Percentiles rank a stretch among this genome's conserved stretches.
These are phyloP conservation scores for Trichoderma erinaceum DNA, from an alignment of 495 filamentous ascomycete species.

Conservation along the genomic window DNA sequence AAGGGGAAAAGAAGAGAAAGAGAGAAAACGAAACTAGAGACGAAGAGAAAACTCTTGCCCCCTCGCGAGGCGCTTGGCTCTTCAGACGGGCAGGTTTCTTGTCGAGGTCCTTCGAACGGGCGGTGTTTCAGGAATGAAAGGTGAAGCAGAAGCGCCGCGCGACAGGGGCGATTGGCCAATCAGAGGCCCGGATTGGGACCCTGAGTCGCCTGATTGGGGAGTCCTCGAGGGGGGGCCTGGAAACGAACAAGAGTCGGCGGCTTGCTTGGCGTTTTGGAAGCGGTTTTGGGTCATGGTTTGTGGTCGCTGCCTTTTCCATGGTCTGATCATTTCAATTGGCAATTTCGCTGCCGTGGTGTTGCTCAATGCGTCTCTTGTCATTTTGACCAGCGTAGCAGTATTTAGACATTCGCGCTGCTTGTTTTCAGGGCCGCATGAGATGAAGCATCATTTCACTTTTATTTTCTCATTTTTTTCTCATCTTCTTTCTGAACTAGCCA, in stretches of 20 bases:
- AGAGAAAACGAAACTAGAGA: not conserved
- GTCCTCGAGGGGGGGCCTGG: not conserved
- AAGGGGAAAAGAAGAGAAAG: conserved; percentile 23
- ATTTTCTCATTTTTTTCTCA: too few species aligned
- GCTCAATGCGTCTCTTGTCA: too few species aligned
- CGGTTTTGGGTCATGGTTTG: too few species aligned
- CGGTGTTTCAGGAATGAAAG: conserved; percentile 4
- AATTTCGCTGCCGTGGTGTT: too few species aligned
- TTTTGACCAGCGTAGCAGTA: too few species aligned
- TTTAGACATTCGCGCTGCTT: too few species aligned
- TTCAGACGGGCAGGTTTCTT: not conserved
- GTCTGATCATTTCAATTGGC: too few species aligned
- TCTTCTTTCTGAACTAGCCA: too few species aligned
- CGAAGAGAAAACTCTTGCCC: not conserved
- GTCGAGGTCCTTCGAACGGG: not conserved
- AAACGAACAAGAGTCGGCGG: not conserved
- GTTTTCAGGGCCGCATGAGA: too few species aligned
- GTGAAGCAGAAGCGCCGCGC: not conserved
- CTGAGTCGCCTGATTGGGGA: conserved; percentile 13
- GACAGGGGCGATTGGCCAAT: not conserved
- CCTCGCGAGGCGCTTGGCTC: not conserved
- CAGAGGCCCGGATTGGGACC: conserved; percentile 5
- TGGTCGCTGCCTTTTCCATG: too few species aligned
- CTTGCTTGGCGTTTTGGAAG: not conserved
- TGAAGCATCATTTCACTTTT: too few species aligned